A percentile compares a stretch with the other conserved stretches of the same genome.
Conservation (phyloP, 208 protist genomes). For the Tritrichomonas foetus region DNA sequence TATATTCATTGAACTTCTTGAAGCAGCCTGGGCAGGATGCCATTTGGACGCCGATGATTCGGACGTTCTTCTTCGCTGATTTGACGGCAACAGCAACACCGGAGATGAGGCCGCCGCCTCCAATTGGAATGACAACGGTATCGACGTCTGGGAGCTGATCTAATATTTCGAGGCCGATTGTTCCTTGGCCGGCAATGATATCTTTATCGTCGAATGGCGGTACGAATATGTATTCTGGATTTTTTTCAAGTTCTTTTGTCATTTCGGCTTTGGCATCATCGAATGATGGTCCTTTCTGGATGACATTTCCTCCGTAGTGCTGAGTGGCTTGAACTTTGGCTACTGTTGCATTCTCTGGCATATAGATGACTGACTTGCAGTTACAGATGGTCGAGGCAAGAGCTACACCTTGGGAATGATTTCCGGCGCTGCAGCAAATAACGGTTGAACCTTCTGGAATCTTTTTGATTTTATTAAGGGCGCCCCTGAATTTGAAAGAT, state of each 20-base stretch:
- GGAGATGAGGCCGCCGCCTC: background rate
- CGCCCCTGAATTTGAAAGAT: slow-evolving; percentile 67
- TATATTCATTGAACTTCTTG: background rate
- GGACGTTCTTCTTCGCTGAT: background rate
- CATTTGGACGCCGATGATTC: background rate
- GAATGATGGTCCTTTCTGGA: slow-evolving; percentile 54
- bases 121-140: background rate
- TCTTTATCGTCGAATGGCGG: slow-evolving; percentile 76
- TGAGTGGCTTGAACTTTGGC: slow-evolving; percentile 66
- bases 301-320: slow-evolving; percentile 45
- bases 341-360: slow-evolving; percentile 67
- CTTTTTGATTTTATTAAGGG: slow-evolving; percentile 66
- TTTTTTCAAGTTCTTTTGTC: slow-evolving; percentile 50
- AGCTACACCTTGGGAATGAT: slow-evolving; percentile 76
- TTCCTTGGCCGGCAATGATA: slow-evolving; percentile 74
- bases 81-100: slow-evolving; percentile 9
- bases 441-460: slow-evolving; percentile 60
- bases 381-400: slow-evolving; percentile 60
- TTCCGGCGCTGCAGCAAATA: slow-evolving; percentile 74
- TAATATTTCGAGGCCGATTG: slow-evolving; percentile 48
- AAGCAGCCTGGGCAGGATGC: background rate
- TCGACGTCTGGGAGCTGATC: background rate
- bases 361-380: slow-evolving; percentile 70
- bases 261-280: slow-evolving; percentile 54
- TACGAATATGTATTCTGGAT: slow-evolving; percentile 67